Conservation (phyloP, 1,284 basidiomycete genomes). For the Ganoderma leucocontextum region DNA sequence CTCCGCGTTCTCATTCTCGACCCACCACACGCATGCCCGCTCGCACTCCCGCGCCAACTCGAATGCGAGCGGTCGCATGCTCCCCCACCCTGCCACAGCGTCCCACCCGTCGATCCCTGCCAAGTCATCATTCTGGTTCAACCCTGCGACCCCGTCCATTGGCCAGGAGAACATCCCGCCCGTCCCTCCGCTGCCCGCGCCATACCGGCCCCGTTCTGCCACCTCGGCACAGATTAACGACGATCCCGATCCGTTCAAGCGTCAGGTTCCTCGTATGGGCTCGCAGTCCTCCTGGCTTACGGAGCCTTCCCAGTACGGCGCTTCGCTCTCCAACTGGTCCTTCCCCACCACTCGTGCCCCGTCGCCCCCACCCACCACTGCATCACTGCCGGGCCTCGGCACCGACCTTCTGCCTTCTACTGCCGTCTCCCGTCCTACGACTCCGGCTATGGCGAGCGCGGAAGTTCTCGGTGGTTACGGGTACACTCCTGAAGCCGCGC, state of each 20-base stretch:
- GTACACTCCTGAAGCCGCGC: constrained; percentile 51
- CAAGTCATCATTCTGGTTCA: constrained; percentile 71
- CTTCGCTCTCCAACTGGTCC: constrained; percentile 70
- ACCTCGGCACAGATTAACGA: constrained; percentile 48
- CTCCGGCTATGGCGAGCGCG: constrained; percentile 62
- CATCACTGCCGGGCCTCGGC: constrained; percentile 47
- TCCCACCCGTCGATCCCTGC: constrained; percentile 57
- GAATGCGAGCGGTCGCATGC: constrained; percentile 46
- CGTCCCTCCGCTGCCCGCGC: constrained; percentile 69
- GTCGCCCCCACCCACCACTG: constrained; percentile 36
- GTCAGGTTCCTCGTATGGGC: constrained; percentile 57
- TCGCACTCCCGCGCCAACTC: constrained; percentile 37
- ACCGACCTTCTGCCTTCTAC: constrained; percentile 49
- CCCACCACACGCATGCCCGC: constrained; percentile 54
- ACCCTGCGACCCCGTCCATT: constrained; percentile 48
- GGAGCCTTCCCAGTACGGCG: constrained; percentile 63
- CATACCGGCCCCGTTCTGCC: constrained; percentile 57
- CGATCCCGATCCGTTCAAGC: constrained; percentile 70
- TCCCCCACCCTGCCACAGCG: constrained; percentile 47
- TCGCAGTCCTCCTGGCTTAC: constrained; percentile 78
- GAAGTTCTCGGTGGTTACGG: constrained; percentile 73
- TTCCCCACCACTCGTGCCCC: constrained; percentile 57
- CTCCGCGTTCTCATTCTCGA: constrained; percentile 76
- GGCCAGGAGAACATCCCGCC: constrained; percentile 56
- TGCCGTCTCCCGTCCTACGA: constrained; percentile 52